Evolutionary conservation across 805 yeast genomes (phyloP), one percentile per base, ranked within the genome.

Genomic region (Lipomyces chichibuensis): DNA sequence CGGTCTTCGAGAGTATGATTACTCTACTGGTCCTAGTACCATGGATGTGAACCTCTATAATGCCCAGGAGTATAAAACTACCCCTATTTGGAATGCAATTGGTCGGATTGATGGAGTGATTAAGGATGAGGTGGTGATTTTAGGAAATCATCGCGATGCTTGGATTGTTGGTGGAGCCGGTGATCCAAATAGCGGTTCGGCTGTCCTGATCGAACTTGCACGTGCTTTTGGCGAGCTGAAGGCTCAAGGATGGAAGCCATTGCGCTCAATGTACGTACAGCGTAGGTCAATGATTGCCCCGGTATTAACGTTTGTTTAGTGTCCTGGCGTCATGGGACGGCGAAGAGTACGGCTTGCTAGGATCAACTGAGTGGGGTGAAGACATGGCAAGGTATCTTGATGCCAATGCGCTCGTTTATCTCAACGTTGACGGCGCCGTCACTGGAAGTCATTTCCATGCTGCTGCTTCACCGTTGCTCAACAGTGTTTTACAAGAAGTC

Each of bases 271-370:
- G 65, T 65, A 51, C 20, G 67, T 35, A 57, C 43, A 13, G 13
- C 33, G 14, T 5, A 20, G 33, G 7, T 9, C 17, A 23, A 5
- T 17, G 32, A 27, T n/a, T 32, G 4, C 27, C 35, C 27, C 46
- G 20, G 35, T 43, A 7, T 46, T 46, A 29, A 17, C 25, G 23
- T 56, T 17, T 32, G 37, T 13, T 5, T 61, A 65, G 67, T 29
- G 81, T 85, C 63, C 80, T 91, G 57, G 88, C 88, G 0, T 86
- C 90, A 35, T 91, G 92, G 92, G 96, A 91, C 77, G 96, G 91
- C 46, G 92, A 87, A 71, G 91, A 88, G 74, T 84, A 84, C 69
- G 94, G 90, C 0, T 78, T 87, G 63, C 71, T 91, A 37, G 97
- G 97, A 0, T 86, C 92, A 0, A 88, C 95, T 0, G 95, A 91